Base-by-base conservation (phyloP, 139 green algal genomes). In the Micromonas commoda region DNA sequence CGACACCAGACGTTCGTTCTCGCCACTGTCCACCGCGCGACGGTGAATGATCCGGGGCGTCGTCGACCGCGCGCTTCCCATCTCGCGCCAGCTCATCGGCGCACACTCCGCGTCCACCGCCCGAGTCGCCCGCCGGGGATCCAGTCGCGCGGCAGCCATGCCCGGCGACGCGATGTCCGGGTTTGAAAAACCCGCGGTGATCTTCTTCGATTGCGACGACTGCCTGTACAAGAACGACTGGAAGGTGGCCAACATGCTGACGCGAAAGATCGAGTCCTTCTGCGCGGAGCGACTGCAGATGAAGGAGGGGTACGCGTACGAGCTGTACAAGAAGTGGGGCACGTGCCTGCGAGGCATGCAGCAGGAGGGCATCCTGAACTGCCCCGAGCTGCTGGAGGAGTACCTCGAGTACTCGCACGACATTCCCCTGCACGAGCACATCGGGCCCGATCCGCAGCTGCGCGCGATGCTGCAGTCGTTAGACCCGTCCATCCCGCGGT, bases 141-240 rank as follows among this genome's bases (percentile, higher is more conserved):
- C n/a, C n/a, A n/a, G n/a, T n/a, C n/a, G n/a, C n/a, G n/a, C n/a
- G n/a, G n/a, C n/a, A n/a, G n/a, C n/a, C n/a, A n/a, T n/a, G n/a
- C n/a, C n/a, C n/a, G n/a, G n/a, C n/a, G n/a, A n/a, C n/a, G n/a
- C n/a, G n/a, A n/a, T n/a, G n/a, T n/a, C n/a, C n/a, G n/a, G n/a
- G n/a, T n/a, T n/a, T n/a, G n/a, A n/a, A n/a, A 57, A 57, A 57
- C 45, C 45, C 45, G 45, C 45, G 45, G 35, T 61, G 23, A 28
- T 79, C 60, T 79, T 73, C 60, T 79, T 72, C 57, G 73, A 79
- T 6, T 73, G 60, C 57, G 76, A 81, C 66, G 76, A 81, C 32
- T 53, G 28, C 19, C 38, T 75, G 39, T 81, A 81, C 45, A 68
- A 81, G 37, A 81, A 81, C 64, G 53, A 81, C 51, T 81, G 76